These are phyloP conservation scores for Telfairia occidentalis DNA, from an alignment of 331 rosid genomes.

Conservation along the genomic window DNA sequence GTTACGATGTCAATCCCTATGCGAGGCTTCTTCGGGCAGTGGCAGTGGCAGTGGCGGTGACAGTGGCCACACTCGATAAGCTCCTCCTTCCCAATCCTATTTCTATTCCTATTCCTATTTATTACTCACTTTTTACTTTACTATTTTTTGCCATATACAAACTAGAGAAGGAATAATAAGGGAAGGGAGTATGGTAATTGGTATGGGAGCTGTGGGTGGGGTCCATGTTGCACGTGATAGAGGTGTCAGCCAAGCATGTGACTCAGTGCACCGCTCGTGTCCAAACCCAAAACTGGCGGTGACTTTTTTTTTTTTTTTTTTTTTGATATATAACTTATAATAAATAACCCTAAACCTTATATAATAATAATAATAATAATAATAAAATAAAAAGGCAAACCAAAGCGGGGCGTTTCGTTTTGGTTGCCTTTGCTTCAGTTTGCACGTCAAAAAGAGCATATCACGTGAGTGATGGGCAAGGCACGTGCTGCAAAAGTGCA, in stretches of 20 bases:
- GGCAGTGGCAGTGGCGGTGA: too few relatives aligned
- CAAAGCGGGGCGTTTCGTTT: background rate
- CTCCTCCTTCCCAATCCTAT: background rate
- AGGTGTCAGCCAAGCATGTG: slow-evolving; percentile 56
- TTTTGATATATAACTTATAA: too few relatives aligned
- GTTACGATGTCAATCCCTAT: slow-evolving; percentile 21
- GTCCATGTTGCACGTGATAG: slow-evolving; percentile 41
- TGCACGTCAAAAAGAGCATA: background rate
- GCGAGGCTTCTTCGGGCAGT: slow-evolving; percentile 6
- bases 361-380: too few relatives aligned
- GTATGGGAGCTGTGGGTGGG: slow-evolving; percentile 17
- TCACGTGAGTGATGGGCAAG: background rate
- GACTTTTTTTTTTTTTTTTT: too few relatives aligned
- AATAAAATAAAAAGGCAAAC: background rate
- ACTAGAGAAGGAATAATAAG: background rate
- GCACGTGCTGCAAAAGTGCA: too few relatives aligned
- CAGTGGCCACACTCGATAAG: too few relatives aligned
- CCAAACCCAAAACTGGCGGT: slow-evolving; percentile 49
- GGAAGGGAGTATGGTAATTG: too few relatives aligned
- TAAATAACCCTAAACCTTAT: too few relatives aligned
- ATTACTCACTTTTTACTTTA: background rate
- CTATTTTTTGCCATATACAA: too few relatives aligned
- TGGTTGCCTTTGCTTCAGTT: background rate
- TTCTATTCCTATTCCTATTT: background rate
- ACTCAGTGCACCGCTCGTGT: slow-evolving; percentile 33